Percentiles rank a stretch among this genome's conserved stretches.
These are phyloP conservation scores for Leishmania gerbilli DNA, from an alignment of 208 protist species.

Conservation along the genomic window DNA sequence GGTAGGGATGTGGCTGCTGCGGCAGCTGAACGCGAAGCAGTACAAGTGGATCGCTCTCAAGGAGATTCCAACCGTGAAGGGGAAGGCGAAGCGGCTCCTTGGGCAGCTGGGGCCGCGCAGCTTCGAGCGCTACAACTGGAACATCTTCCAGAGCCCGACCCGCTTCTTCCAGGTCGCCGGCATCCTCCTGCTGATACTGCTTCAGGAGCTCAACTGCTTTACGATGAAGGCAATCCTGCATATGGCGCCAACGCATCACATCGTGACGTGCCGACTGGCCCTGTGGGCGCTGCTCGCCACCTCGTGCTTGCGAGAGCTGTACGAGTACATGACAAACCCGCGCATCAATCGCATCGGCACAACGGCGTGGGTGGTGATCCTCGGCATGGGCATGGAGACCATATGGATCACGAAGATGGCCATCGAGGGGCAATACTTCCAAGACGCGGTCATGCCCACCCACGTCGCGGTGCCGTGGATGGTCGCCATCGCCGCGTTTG, in stretches of 20 bases:
- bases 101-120: constrained; percentile 84
- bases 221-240: constrained; percentile 96
- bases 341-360: constrained; percentile 85
- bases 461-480: constrained; percentile 82
- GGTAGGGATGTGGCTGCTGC: constrained; percentile 81
- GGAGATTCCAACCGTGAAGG: constrained; percentile 60
- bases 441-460: constrained; percentile 52
- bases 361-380: constrained; percentile 86
- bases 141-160: constrained; percentile 77
- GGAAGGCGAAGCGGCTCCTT: constrained; percentile 69
- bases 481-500: constrained; percentile 44
- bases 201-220: constrained; percentile 96
- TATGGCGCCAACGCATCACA: constrained; percentile 81
- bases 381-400: constrained; percentile 75
- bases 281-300: constrained; percentile 89
- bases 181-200: constrained; percentile 81
- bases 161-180: constrained; percentile 68
- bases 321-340: constrained; percentile 89
- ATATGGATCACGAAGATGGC: constrained; percentile 74
- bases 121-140: constrained; percentile 92
- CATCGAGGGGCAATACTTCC: constrained; percentile 80
- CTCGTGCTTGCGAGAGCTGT: constrained; percentile 92
- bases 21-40: constrained; percentile 64
- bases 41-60: constrained; percentile 81
- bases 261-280: constrained; percentile 88